These are phyloP conservation scores for Yarrowia galli DNA, from an alignment of 1,139 yeast species.

Conservation along the genomic window DNA sequence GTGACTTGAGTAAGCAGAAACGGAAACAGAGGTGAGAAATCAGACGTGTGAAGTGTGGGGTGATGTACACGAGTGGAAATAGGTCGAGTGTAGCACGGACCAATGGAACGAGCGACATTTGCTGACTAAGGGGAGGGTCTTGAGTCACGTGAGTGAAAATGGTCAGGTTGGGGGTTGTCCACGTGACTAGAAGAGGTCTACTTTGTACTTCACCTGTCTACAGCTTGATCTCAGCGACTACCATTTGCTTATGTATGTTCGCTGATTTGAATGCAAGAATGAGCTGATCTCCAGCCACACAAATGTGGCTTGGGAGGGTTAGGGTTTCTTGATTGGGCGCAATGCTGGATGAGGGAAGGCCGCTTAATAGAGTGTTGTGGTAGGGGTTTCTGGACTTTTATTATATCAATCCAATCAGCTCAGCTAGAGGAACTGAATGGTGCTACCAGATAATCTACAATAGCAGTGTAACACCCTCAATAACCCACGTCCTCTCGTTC, in stretches of 20 bases:
- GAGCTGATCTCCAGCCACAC: slow-evolving; percentile 37
- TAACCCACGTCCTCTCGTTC: not conserved
- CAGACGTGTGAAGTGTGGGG: not conserved
- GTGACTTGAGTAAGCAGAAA: not conserved
- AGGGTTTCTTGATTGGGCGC: slow-evolving; percentile 19
- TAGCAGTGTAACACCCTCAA: too few species aligned
- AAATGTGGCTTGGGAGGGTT: slow-evolving; percentile 23
- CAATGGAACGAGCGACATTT: not conserved
- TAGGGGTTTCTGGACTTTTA: not conserved
- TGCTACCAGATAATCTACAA: not conserved
- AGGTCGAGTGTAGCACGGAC: not conserved
- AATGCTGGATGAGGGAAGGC: not conserved
- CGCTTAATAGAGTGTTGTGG: not conserved
- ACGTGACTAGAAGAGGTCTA: too few species aligned
- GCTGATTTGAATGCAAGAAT: not conserved
- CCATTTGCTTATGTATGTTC: too few species aligned
- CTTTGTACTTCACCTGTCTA: too few species aligned
- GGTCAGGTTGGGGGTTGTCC: not conserved
- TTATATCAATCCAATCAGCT: not conserved
- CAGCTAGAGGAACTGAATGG: not conserved
- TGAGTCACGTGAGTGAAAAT: not conserved
- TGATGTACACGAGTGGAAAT: too few species aligned
- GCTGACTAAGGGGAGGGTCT: too few species aligned
- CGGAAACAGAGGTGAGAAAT: not conserved
- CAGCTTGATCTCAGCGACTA: too few species aligned